Percentiles rank a stretch among this genome's conserved stretches.
Evolutionary conservation across 139 green algal species (phyloP).

Genomic region (Penium margaritaceum): DNA sequence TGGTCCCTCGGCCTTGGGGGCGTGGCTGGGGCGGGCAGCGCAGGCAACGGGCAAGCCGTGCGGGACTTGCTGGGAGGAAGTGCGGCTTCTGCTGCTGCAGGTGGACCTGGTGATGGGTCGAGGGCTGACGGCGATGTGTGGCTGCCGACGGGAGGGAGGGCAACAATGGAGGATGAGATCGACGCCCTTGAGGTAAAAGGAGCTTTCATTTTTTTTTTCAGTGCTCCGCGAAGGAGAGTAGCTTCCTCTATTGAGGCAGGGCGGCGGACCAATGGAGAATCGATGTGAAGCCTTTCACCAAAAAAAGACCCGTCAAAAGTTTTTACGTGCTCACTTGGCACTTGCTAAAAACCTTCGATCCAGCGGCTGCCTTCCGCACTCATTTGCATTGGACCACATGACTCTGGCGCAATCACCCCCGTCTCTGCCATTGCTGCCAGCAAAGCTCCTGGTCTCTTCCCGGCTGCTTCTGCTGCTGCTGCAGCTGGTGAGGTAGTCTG

Average conservation of each 20-base stretch:
- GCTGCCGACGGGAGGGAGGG: neutral
- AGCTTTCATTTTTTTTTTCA: too few relatives aligned
- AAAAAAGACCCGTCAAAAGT: too few relatives aligned
- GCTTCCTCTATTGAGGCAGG: too few relatives aligned
- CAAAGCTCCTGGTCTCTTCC: too few relatives aligned
- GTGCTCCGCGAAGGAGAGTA: too few relatives aligned
- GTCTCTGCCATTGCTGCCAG: too few relatives aligned
- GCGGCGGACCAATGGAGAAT: neutral
- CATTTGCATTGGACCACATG: too few relatives aligned
- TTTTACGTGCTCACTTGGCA: neutral
- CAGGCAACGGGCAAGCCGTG: too few relatives aligned
- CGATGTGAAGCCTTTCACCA: neutral
- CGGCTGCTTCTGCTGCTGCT: neutral
- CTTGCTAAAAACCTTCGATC: neutral
- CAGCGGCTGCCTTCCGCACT: neutral
- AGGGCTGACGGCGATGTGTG: neutral
- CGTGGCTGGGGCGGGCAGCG: neutral
- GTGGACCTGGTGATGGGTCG: too few relatives aligned
- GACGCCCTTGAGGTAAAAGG: constrained; percentile 39
- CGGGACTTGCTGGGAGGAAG: too few relatives aligned
- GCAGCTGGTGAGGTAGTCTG: neutral
- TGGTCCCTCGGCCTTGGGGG: neutral
- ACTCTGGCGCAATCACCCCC: too few relatives aligned
- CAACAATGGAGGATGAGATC: constrained; percentile 39
- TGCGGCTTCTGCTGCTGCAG: too few relatives aligned